phyloP scores from a whole-genome alignment of 2,329 filamentous ascomycete species.

The Fusarium verrucosum region DNA sequence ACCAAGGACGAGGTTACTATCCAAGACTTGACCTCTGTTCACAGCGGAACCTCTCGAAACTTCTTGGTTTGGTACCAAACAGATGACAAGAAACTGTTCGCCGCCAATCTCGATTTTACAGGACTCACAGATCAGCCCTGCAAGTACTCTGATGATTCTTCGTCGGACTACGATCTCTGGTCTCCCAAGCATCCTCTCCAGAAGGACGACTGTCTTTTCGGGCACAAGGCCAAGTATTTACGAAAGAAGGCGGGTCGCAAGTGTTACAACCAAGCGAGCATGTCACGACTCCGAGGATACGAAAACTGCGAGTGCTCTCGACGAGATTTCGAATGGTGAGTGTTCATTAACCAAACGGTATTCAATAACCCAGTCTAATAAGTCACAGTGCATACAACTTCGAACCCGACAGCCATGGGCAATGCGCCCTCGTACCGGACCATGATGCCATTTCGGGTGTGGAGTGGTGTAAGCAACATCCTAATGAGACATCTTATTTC shows the following conservation, averaged over 20 bases:
- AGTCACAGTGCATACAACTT: conserved; percentile 88
- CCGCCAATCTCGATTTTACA: conserved; percentile 89
- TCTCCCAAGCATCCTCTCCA: conserved; percentile 83
- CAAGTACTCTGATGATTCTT: conserved; percentile 68
- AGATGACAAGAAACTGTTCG: conserved; percentile 67
- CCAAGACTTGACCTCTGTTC: conserved; percentile 84
- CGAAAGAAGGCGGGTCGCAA: conserved; percentile 82
- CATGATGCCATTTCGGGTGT: conserved; percentile 65
- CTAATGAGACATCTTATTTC: conserved; percentile 79
- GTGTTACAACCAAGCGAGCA: conserved; percentile 83
- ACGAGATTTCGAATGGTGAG: conserved; percentile 91
- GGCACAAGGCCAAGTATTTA: conserved; percentile 87
- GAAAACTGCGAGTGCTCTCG: conserved; percentile 85
- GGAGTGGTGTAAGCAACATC: conserved; percentile 66
- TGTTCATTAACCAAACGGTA: conserved; percentile 14
- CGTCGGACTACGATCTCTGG: conserved; percentile 84
- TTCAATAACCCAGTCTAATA: conserved; percentile 18
- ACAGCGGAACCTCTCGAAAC: conserved; percentile 87
- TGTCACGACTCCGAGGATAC: conserved; percentile 76
- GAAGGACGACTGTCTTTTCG: conserved; percentile 86
- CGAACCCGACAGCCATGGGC: conserved; percentile 78
- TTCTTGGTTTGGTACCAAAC: conserved; percentile 87
- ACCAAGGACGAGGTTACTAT: conserved; percentile 75
- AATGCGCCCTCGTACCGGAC: conserved; percentile 80
- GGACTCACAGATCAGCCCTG: conserved; percentile 80